phyloP scores from a whole-genome alignment of 2,329 filamentous ascomycete genomes.

The Paraphoma chrysanthemicola region DNA sequence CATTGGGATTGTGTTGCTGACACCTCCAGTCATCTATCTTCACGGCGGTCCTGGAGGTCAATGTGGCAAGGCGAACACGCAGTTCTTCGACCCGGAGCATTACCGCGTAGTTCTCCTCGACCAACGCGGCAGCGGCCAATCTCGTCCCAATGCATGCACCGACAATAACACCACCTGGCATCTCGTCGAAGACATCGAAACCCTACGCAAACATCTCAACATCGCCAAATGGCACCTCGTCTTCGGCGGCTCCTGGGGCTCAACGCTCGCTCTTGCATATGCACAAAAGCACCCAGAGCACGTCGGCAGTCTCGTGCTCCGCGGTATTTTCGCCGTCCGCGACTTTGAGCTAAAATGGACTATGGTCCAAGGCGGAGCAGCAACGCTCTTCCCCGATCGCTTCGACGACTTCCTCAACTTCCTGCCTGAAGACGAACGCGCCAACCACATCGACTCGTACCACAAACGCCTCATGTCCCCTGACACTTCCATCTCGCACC shows the following conservation, averaged over 20 bases:
- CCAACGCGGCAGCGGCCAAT: conserved; percentile 56
- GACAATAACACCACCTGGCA: conserved; percentile 55
- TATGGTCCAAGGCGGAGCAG: conserved; percentile 29
- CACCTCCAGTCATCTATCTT: conserved; percentile 46
- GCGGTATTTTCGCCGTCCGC: conserved; percentile 52
- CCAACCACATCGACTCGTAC: conserved; percentile 47
- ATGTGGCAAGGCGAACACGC: conserved; percentile 44
- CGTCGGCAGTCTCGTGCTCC: conserved; percentile 50
- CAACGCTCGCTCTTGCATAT: conserved; percentile 54
- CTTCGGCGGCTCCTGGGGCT: conserved; percentile 59
- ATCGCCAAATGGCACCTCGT: conserved; percentile 55
- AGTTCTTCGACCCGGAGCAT: conserved; percentile 53
- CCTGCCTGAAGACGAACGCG: conserved; percentile 48
- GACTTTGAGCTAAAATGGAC: conserved; percentile 50
- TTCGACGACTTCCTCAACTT: conserved; percentile 47
- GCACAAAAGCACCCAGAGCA: conserved; percentile 51
- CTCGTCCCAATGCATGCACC: conserved; percentile 50
- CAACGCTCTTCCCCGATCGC: conserved; percentile 49
- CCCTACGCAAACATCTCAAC: conserved; percentile 49
- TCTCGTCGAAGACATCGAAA: conserved; percentile 56
- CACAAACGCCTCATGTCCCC: conserved; percentile 50
- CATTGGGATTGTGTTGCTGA: neutral
- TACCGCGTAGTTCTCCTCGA: conserved; percentile 58
- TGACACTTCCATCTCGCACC: conserved; percentile 33
- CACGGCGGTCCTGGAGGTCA: conserved; percentile 55